Conservation (phyloP, 495 filamentous ascomycete species). For the Penicillium robsamsonii region DNA sequence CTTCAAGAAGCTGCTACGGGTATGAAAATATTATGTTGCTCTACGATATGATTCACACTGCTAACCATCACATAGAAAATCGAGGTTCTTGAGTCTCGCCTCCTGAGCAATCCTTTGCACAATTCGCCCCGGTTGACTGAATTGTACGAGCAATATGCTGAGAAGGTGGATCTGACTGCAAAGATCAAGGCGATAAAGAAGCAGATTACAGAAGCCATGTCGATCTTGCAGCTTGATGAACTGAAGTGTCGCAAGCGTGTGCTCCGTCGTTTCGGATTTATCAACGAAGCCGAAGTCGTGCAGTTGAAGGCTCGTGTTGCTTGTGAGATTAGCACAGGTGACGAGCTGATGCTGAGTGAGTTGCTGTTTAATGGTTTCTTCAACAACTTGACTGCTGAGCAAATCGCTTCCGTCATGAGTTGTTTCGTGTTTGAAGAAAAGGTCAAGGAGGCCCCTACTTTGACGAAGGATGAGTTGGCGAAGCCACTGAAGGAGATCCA, state of each 20-base stretch:
- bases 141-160: constrained; percentile 78
- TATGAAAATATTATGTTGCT: constrained; percentile 30
- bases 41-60: not conserved
- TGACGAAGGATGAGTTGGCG: constrained; percentile 72
- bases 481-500: constrained; percentile 86
- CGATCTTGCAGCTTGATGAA: constrained; percentile 89
- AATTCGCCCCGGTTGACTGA: constrained; percentile 77
- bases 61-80: constrained; percentile 63
- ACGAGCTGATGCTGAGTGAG: constrained; percentile 88
- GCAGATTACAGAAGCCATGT: constrained; percentile 75
- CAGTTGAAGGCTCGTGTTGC: constrained; percentile 94
- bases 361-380: constrained; percentile 96
- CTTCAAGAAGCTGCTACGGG: constrained; percentile 87
- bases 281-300: constrained; percentile 90
- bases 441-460: constrained; percentile 61
- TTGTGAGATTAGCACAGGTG: constrained; percentile 92
- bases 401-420: constrained; percentile 79
- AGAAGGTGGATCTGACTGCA: constrained; percentile 69
- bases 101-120: constrained; percentile 86
- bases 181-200: constrained; percentile 87
- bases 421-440: constrained; percentile 98
- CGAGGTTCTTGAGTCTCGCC: constrained; percentile 87
- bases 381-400: constrained; percentile 87
- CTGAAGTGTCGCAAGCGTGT: constrained; percentile 94
- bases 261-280: constrained; percentile 91